Evolutionary conservation across 352 stramenopile genomes (phyloP).

Genomic region (Aphanomyces astaci): DNA sequence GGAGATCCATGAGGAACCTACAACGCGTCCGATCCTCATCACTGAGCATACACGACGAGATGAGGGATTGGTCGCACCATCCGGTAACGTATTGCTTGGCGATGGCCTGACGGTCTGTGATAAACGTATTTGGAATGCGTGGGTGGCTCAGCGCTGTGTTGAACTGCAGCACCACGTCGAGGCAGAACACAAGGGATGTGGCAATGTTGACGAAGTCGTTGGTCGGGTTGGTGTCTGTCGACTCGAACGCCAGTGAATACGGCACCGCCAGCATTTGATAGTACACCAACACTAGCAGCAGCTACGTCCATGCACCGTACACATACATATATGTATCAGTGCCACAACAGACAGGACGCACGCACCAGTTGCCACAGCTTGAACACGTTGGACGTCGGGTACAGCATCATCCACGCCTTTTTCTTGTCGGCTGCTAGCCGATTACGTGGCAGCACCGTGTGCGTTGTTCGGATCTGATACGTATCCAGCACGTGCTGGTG

Average conservation of each 20-base stretch:
- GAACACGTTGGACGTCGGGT: slow-evolving; percentile 54
- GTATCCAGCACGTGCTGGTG: slow-evolving; percentile 63
- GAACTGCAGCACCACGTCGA: slow-evolving; percentile 38
- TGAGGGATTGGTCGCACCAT: slow-evolving; percentile 41
- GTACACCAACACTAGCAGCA: slow-evolving; percentile 58
- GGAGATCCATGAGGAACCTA: slow-evolving; percentile 68
- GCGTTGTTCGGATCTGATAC: slow-evolving; percentile 60
- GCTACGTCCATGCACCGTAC: no score
- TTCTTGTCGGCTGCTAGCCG: slow-evolving; percentile 31
- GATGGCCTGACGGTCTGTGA: slow-evolving; percentile 51
- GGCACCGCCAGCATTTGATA: slow-evolving; percentile 67
- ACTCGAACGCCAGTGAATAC: slow-evolving; percentile 54
- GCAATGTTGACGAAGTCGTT: slow-evolving; percentile 15
- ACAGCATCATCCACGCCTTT: slow-evolving; percentile 48
- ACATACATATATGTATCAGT: no score
- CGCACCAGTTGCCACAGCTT: slow-evolving; percentile 71
- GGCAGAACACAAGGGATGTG: slow-evolving; percentile 29
- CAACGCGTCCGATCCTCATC: no score
- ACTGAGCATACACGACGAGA: no score
- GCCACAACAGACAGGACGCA: no score
- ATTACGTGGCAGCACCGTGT: slow-evolving; percentile 12
- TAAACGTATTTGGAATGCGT: slow-evolving; percentile 34
- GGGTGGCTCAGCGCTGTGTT: slow-evolving; percentile 42
- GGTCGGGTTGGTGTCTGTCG: slow-evolving; percentile 32
- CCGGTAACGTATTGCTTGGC: slow-evolving; percentile 45